Percentiles rank a stretch among this genome's conserved stretches.
phyloP scores from a whole-genome alignment of 179 eudicot species.

The Sideroxylon spinosum region DNA sequence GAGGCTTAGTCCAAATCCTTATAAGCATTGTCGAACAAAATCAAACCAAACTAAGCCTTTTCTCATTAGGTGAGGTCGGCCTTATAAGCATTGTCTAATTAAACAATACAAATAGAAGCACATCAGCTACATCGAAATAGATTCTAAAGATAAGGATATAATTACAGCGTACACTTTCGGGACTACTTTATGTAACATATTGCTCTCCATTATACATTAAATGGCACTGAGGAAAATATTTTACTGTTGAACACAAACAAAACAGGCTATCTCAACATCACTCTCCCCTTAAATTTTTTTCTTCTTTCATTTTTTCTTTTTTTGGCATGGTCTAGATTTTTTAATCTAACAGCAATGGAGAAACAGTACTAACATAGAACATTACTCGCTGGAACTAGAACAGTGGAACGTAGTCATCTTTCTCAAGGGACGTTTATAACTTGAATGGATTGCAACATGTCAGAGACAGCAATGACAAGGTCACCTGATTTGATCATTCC shows the following conservation, averaged over 20 bases:
- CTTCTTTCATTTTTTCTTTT: no score
- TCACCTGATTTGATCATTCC: conserved; percentile 96
- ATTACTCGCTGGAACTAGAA: background rate
- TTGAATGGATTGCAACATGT: conserved; percentile 91
- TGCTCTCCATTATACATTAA: background rate
- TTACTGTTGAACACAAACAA: background rate
- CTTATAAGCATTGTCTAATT: no score
- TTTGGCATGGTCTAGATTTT: background rate
- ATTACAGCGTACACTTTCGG: background rate
- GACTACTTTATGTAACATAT: background rate
- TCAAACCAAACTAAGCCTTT: no score
- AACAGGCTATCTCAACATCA: background rate
- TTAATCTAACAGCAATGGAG: background rate
- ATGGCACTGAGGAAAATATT: background rate
- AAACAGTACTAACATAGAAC: background rate
- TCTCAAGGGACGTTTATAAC: conserved; percentile 69
- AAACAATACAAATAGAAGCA: background rate
- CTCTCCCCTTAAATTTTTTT: background rate
- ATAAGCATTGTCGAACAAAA: background rate
- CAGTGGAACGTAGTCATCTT: background rate
- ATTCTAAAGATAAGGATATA: background rate
- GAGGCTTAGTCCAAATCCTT: conserved; percentile 8
- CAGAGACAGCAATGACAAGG: conserved; percentile 88
- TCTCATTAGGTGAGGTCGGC: no score
- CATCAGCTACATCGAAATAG: background rate